Base-by-base conservation (phyloP, 305 asterid species). In the Euphrasia arctica region DNA sequence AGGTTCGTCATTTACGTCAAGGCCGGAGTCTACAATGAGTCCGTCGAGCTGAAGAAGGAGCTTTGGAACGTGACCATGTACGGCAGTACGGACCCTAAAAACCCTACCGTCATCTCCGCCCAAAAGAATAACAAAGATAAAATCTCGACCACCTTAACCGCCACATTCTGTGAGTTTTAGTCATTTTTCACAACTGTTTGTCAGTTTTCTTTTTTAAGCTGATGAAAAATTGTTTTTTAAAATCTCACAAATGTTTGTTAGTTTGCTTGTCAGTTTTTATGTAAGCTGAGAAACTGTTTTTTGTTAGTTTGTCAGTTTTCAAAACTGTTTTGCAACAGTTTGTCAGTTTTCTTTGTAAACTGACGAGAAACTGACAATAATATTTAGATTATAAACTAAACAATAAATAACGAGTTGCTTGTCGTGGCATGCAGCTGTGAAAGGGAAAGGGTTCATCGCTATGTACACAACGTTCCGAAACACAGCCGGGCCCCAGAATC, bases 11-110 rank as follows among this genome's bases (percentile, higher is more conserved):
- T 92, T 1, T 57, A 87, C 42, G 77, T 89, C 50, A 89, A 87
- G 79, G 80, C 72, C 0, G 98, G 98, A 3, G 70, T 0, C 51
- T 89, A 87, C 43, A 59, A 50, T 18, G 97, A 85, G 77, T 79
- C 85, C n/a, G 89, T 89, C 75, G 68, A 71, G 54, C 14, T 89
- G 83, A 88, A 79, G 8, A 92, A 92, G 72, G 25, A 81, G 5
- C 54, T 47, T 22, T 82, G 87, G 95, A 89, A 89, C 67, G 90
- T 92, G 28, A 79, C 84, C 96, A 77, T 92, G n/a, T 84, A 82
- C 73, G 98, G 98, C 5, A 97, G 85, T 36, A 36, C 9, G 0
- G 1, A 5, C 64, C 95, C 91, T 39, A 80, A 69, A 59, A 49
- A 60, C 0, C 59, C 62, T 12, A 85, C 96, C 68, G 63, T 85